These are phyloP conservation scores for Leishmania braziliensis DNA, from an alignment of 208 protist species.

Conservation along the genomic window DNA sequence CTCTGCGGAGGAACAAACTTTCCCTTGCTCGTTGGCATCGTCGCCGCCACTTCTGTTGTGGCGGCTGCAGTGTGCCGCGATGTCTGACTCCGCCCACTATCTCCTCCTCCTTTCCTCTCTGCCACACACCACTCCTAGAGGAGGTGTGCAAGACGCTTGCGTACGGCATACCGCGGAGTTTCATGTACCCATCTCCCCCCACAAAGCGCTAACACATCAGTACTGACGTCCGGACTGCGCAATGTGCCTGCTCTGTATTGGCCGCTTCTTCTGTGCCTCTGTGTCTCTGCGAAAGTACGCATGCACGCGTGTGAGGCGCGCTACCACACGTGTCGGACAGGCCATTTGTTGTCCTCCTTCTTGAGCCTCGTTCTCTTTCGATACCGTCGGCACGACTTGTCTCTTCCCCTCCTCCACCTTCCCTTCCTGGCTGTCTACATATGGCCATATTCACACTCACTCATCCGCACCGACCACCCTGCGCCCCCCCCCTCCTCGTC, in stretches of 20 bases:
- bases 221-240: background rate
- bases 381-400: background rate
- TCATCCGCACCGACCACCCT: background rate
- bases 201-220: background rate
- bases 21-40: background rate
- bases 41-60: too few relatives aligned
- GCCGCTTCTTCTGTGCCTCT: background rate
- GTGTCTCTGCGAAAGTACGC: background rate
- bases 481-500: background rate
- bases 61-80: background rate
- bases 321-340: background rate
- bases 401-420: background rate
- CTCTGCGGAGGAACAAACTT: background rate
- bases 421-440: background rate
- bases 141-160: background rate
- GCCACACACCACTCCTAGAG: background rate
- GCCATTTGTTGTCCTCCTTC: background rate
- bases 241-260: background rate
- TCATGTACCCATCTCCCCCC: background rate
- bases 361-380: slow-evolving; percentile 11
- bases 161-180: background rate
- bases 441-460: background rate
- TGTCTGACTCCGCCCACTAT: background rate
- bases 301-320: background rate
- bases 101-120: too few relatives aligned